phyloP scores from a whole-genome alignment of 1,139 yeast species.

The Kodamaea plutei region DNA sequence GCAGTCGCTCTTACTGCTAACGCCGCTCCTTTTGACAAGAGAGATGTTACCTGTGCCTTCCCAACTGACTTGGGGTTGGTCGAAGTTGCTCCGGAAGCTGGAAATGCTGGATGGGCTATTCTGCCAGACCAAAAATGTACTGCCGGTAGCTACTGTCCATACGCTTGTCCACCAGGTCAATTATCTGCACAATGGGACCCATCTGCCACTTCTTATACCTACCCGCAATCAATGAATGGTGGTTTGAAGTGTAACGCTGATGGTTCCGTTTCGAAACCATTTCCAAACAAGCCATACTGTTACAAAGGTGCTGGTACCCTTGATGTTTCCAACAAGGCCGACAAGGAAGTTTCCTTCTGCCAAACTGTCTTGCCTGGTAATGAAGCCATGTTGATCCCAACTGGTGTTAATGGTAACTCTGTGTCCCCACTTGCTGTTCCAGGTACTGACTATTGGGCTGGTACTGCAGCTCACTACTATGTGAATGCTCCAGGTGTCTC shows the following conservation, averaged over 20 bases:
- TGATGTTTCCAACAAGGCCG: conserved; percentile 51
- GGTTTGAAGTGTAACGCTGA: conserved; percentile 72
- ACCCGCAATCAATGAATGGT: conserved; percentile 75
- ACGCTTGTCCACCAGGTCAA: conserved; percentile 84
- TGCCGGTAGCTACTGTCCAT: conserved; percentile 78
- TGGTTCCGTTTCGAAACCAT: conserved; percentile 66
- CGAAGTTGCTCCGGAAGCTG: conserved; percentile 52
- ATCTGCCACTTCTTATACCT: conserved; percentile 51
- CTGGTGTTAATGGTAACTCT: conserved; percentile 49
- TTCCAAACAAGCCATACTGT: conserved; percentile 58
- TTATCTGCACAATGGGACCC: conserved; percentile 79
- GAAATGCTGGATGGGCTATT: conserved; percentile 86
- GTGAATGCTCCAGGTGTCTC: conserved; percentile 84
- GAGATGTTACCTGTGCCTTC: conserved; percentile 53
- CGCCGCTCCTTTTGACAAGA: conserved; percentile 23
- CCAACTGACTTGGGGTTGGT: conserved; percentile 67
- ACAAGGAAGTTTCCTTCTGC: conserved; percentile 69
- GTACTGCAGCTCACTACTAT: conserved; percentile 84
- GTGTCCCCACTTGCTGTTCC: conserved; percentile 71
- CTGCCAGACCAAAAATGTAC: conserved; percentile 71
- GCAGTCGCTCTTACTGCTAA: conserved; percentile 18
- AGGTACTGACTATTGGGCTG: conserved; percentile 66
- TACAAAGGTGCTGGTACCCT: conserved; percentile 74
- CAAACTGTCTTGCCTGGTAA: conserved; percentile 93
- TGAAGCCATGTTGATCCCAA: conserved; percentile 91